Evolutionary conservation across 2,329 filamentous ascomycete genomes (phyloP), one percentile per base, ranked within the genome.

Genomic region (Microsporum canis): DNA sequence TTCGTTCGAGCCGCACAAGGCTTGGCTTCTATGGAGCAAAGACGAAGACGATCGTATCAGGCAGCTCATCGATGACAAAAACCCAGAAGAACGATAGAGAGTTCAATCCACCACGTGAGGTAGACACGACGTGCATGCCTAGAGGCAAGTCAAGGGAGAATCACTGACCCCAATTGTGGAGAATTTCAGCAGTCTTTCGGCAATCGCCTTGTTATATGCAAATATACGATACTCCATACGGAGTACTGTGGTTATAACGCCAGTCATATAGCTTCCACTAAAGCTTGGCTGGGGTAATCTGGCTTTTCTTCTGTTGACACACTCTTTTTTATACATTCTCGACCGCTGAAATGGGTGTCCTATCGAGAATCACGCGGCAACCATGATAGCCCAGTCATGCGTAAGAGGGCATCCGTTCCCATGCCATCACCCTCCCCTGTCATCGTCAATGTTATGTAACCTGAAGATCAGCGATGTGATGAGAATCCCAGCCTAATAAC

Each of bases 391-490:
- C 43, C 5, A 23, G 43, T 47, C 43, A 47, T 47, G 43, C 43
- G 43, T 47, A 27, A 43, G 17, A 14, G 12, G 27, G 7, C 31
- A 29, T 31, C 27, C 1, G 27, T 6, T 10, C 5, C 49, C 43
- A 27, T 47, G 7, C 49, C 49, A 53, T 34, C 49, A 12, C 29
- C 27, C 27, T 53, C 49, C 27, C 47, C 8, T 14, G 29, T 53
- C 49, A 53, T 29, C 49, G 27, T n/a, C 49, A n/a, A 12, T 29
- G 27, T 34, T 34, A 53, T 53, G 49, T 53, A 53, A 53, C 49
- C 49, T 34, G 49, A 29, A 33, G 49, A 53, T 53, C 49, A 53
- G 49, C 49, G n/a, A 53, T 53, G 29, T 53, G 49, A 53, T 17
- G 49, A 29, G 49, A 53, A 31, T 33, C 31, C 27, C 27, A 53